These are phyloP conservation scores for Kodamaea sp. DNA, from an alignment of 1,139 yeast species.

Conservation along the genomic window DNA sequence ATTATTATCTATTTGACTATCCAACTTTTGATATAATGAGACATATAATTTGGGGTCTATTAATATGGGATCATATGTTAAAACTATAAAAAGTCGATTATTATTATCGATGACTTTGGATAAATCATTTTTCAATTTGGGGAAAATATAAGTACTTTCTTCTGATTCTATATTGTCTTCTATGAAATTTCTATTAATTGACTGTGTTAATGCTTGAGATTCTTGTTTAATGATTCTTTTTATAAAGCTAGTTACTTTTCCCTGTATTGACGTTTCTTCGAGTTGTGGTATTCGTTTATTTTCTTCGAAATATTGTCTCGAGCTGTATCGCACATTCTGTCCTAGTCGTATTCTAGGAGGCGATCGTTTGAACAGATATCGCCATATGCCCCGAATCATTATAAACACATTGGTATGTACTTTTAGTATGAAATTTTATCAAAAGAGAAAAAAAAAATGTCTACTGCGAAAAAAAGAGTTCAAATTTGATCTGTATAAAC, in stretches of 20 bases:
- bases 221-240: conserved; percentile 10
- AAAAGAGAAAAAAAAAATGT: neutral
- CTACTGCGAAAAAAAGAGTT: neutral
- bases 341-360: neutral
- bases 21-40: conserved; percentile 18
- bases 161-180: conserved; percentile 1
- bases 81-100: conserved; percentile 26
- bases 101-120: conserved; percentile 25
- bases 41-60: conserved; percentile 31
- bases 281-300: neutral
- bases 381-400: neutral
- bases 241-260: conserved; percentile 9
- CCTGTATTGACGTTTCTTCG: conserved; percentile 1
- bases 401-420: neutral
- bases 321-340: too few relatives aligned
- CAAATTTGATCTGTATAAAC: neutral
- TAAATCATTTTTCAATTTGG: conserved; percentile 17
- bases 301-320: too few relatives aligned
- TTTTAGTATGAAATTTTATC: neutral
- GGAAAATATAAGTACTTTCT: conserved; percentile 10
- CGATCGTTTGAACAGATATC: neutral
- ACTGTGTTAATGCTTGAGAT: conserved; percentile 5
- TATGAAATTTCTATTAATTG: conserved; percentile 6
- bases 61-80: conserved; percentile 32
- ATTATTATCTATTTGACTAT: conserved; percentile 19